phyloP scores from a whole-genome alignment of 306 rosid species.

The Trifolium pratense region DNA sequence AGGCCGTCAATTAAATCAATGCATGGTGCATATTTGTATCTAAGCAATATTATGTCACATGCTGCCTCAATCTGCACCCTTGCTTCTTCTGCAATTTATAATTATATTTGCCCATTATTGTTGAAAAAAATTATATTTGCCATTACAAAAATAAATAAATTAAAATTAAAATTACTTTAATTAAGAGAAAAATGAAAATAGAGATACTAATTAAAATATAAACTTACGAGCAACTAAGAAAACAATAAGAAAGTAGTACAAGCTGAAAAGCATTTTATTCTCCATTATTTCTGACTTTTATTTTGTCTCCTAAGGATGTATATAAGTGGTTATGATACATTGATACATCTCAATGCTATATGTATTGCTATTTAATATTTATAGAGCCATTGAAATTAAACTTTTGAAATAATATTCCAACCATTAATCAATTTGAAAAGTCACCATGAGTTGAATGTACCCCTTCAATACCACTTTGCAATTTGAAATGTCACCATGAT shows the following conservation, averaged over 20 bases:
- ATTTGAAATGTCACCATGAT: too few species aligned
- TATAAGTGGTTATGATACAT: background rate
- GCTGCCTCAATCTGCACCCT: too few species aligned
- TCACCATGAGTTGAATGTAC: background rate
- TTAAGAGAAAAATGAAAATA: too few species aligned
- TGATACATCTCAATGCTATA: background rate
- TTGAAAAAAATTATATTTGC: too few species aligned
- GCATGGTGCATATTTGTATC: too few species aligned
- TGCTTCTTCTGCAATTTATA: too few species aligned
- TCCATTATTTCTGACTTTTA: background rate
- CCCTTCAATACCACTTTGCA: background rate
- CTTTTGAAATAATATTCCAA: background rate
- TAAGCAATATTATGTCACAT: too few species aligned
- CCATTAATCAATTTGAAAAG: background rate
- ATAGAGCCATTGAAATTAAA: background rate
- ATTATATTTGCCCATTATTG: too few species aligned
- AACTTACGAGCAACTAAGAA: slow-evolving; percentile 34
- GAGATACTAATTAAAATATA: too few species aligned
- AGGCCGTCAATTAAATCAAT: too few species aligned
- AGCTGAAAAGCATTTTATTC: slow-evolving; percentile 2
- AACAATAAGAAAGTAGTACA: slow-evolving; percentile 18
- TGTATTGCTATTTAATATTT: background rate
- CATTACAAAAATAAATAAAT: too few species aligned
- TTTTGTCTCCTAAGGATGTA: background rate
- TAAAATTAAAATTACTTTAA: too few species aligned